Evolutionary conservation across 2,329 filamentous ascomycete genomes (phyloP).

Genomic region (Diaporthe sp.): DNA sequence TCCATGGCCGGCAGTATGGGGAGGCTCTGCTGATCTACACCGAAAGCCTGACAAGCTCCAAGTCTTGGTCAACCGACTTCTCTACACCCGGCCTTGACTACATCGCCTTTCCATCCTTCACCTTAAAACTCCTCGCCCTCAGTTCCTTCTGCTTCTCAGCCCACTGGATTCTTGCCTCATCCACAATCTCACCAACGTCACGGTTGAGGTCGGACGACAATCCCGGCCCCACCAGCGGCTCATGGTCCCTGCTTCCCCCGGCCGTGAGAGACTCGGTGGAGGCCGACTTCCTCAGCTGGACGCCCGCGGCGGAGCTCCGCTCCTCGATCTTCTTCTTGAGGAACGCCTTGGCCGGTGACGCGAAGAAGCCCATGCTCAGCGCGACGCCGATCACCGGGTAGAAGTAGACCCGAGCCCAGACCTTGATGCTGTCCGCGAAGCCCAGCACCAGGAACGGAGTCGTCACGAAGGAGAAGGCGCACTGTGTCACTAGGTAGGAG

Average conservation of each 20-base stretch:
- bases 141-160: conserved; percentile 64
- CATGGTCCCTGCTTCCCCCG: conserved; percentile 52
- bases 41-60: neutral
- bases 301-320: conserved; percentile 63
- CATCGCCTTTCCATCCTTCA: conserved; percentile 20
- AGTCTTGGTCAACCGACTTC: neutral
- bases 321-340: conserved; percentile 72
- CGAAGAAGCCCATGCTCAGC: conserved; percentile 80
- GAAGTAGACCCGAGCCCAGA: conserved; percentile 92
- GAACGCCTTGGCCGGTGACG: conserved; percentile 78
- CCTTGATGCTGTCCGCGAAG: conserved; percentile 77
- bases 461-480: conserved; percentile 86
- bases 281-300: conserved; percentile 49
- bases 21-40: neutral
- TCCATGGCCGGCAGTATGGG: neutral
- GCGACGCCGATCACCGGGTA: conserved; percentile 81
- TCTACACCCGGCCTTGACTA: neutral
- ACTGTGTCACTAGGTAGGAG: conserved; percentile 82
- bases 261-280: conserved; percentile 70
- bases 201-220: conserved; percentile 81
- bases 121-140: conserved; percentile 32
- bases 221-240: conserved; percentile 84
- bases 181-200: conserved; percentile 83
- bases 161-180: conserved; percentile 81
- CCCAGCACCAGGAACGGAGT: conserved; percentile 88